Base-by-base conservation (phyloP, 345 rosid genomes). In the Eucalyptus pauciflora region DNA sequence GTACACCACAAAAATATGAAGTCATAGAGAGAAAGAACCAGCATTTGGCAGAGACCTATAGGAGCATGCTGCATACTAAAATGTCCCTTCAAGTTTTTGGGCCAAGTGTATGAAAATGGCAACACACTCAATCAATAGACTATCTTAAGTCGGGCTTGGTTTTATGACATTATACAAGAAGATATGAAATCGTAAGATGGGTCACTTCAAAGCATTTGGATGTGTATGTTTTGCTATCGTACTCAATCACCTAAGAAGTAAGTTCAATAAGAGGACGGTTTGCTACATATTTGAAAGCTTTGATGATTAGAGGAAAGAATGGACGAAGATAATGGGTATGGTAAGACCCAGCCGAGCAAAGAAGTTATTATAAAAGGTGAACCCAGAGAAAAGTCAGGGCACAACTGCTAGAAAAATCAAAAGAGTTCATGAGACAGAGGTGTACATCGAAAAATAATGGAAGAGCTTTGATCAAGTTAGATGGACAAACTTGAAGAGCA, bases 111-210 rank as follows among this genome's bases (percentile, higher is more conserved):
- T 9, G 62, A 24, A 4, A 24, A 56, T 56, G 1, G 29, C 62
- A 56, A 56, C 62, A 22, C 62, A 54, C 60, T 22, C 11, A 4
- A 56, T 4, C 3, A 22, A 56, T 56, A 22, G 62, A 56, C 5
- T 22, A 1, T 20, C 62, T 56, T 22, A 56, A 4, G 62, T 3
- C 0, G 1, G 27, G 62, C 27, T 56, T 56, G 62, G 29, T 22
- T 22, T 56, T 56, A 56, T 56, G 62, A 56, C 12, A 22, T 24
- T 1, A 22, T 8, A 22, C 1, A 27, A 54, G 27, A 54, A 56
- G 27, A 0, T 56, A 24, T 56, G 27, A 3, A 56, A 22, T 56
- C 3, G 0, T 0, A 8, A 56, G 0, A 56, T 56, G 62, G 60
- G 11, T 9, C 29, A 56, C 62, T 56, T 22, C 5, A 56, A 12